Evolutionary conservation across 176 grass and related monocot genomes (phyloP).

Genomic region (Themeda triandra): DNA sequence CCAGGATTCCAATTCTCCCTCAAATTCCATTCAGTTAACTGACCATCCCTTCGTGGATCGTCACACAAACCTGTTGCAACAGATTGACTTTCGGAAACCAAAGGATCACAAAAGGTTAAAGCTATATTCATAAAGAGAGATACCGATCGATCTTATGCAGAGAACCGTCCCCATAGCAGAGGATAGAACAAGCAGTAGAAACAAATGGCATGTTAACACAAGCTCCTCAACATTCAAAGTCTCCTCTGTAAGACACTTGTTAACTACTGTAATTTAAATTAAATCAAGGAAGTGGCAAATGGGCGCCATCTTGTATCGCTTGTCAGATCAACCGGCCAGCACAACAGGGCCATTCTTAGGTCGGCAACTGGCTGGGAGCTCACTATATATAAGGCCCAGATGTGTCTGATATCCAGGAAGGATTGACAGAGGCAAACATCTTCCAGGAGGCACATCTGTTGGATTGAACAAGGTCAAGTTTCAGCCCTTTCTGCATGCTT

Average conservation of each 20-base stretch:
- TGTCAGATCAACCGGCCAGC: slow-evolving; percentile 66
- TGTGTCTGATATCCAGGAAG: slow-evolving; percentile 55
- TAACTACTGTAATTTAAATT: no score
- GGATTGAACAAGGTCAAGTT: slow-evolving; percentile 15
- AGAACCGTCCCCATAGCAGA: slow-evolving; percentile 68
- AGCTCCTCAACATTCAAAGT: slow-evolving; percentile 85
- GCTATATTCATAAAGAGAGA: background rate
- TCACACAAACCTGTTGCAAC: slow-evolving; percentile 66
- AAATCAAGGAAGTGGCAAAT: slow-evolving; percentile 69
- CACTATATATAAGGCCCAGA: slow-evolving; percentile 74
- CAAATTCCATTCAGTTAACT: no score
- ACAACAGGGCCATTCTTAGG: slow-evolving; percentile 69
- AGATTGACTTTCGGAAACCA: slow-evolving; percentile 22
- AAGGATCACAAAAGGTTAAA: background rate
- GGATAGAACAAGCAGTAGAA: slow-evolving; percentile 66
- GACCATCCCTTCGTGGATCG: no score
- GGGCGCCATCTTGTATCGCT: slow-evolving; percentile 55
- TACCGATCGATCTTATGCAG: slow-evolving; percentile 85
- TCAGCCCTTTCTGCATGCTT: slow-evolving; percentile 6
- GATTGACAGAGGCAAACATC: slow-evolving; percentile 58
- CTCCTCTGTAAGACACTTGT: slow-evolving; percentile 81
- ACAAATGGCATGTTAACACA: slow-evolving; percentile 63
- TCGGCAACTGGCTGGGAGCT: slow-evolving; percentile 62
- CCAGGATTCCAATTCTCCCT: no score
- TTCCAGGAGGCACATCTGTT: slow-evolving; percentile 55